A percentile compares a stretch with the other conserved stretches of the same genome.
Evolutionary conservation across 2,329 filamentous ascomycete species (phyloP).

Genomic region (Cladophialophora yegresii): DNA sequence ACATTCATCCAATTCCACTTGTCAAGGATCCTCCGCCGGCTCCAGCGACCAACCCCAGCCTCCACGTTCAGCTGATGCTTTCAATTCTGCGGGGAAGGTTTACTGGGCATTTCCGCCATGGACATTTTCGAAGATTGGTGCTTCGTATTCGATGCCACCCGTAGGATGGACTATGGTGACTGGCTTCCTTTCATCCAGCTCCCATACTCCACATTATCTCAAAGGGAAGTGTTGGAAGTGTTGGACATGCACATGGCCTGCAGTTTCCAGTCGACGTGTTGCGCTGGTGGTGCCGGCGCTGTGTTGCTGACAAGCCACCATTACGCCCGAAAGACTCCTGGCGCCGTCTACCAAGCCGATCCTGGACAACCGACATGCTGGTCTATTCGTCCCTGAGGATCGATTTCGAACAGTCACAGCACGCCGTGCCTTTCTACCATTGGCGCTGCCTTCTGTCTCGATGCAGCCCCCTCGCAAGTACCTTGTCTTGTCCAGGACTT

Average conservation of each 20-base stretch:
- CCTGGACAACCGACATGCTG: not conserved
- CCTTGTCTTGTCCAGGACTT: not conserved
- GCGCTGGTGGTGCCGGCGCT: not conserved
- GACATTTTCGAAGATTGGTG: not conserved
- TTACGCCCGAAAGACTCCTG: slow-evolving; percentile 10
- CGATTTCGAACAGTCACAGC: slow-evolving; percentile 11
- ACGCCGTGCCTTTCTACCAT: slow-evolving; percentile 6
- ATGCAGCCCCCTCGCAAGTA: not conserved
- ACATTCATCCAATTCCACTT: not conserved
- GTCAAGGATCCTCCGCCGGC: slow-evolving; percentile 7
- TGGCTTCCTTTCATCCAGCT: slow-evolving; percentile 5
- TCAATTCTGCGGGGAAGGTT: slow-evolving; percentile 13
- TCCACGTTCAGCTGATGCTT: slow-evolving; percentile 6
- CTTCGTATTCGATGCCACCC: slow-evolving; percentile 9
- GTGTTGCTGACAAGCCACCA: not conserved
- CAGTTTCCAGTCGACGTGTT: not conserved
- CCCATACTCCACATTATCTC: slow-evolving; percentile 20
- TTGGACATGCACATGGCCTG: not conserved
- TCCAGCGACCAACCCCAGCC: slow-evolving; percentile 13
- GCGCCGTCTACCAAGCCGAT: slow-evolving; percentile 15
- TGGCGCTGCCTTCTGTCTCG: not conserved
- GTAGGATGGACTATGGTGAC: not conserved
- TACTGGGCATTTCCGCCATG: not conserved
- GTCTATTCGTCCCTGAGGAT: slow-evolving; percentile 9
- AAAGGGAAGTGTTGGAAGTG: not conserved